Evolutionary conservation across 305 asterid genomes (phyloP), one percentile per base, ranked within the genome.

Genomic region (Salvia sclarea): DNA sequence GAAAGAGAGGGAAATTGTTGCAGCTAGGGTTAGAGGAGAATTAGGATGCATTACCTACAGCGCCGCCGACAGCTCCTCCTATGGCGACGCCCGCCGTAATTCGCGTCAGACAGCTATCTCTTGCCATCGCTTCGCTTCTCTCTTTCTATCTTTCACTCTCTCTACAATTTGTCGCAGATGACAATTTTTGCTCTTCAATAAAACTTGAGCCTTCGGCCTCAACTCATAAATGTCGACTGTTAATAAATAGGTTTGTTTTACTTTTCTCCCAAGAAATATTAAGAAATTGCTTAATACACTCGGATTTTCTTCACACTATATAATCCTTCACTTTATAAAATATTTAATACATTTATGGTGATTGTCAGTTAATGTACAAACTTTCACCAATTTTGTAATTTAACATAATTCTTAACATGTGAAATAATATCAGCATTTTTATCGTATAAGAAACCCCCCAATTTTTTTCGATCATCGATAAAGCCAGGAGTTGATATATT

Each of bases 41-140:
- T 55, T 59, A 69, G 72, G 64, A 61, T 3, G 56, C 24, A 5
- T 71, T 76, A 82, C 87, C 87, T 1, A 82, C 89, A 41, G 95
- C 95, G 57, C 96, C 92, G 54, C 96, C 95, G 50, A 89, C 71
- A 61, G 92, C 92, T 16, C 92, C 96, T 31, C 95, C 96, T 58
- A 87, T 79, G 45, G 91, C 95, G 61, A 74, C 44, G n/a, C 96
- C 96, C 2, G 88, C 88, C 55, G 83, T 79, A 9, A 89, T 73
- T 30, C 86, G 79, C 24, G 91, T 77, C 66, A 89, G 68, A 72
- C 92, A 89, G 76, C 93, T 84, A 66, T 84, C 92, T 63, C 88
- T 87, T 37, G 84, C 84, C 94, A 89, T 89, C 41, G 44, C 69
- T 57, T 49, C n/a, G n/a, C 50, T 14, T 64, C 45, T 40, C 24